Percentiles rank a stretch among this genome's conserved stretches.
phyloP scores from a whole-genome alignment of 352 stramenopile genomes.

The Globisporangium paddicum region DNA sequence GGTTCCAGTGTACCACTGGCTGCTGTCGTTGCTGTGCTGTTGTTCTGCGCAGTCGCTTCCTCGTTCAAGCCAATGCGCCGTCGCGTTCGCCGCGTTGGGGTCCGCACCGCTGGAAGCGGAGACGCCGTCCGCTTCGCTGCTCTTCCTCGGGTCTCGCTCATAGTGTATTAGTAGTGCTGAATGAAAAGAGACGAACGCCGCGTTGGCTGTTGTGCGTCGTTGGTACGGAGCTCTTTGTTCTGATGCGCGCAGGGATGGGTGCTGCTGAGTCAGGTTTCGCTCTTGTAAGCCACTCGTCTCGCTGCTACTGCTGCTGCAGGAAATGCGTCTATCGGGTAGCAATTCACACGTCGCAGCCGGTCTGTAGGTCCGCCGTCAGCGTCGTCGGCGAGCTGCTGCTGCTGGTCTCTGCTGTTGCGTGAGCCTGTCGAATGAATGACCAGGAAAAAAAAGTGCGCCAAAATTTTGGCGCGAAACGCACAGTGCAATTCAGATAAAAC shows the following conservation, averaged over 20 bases:
- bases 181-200: background rate
- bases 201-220: background rate
- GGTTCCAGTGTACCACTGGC: background rate
- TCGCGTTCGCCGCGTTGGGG: slow-evolving; percentile 2
- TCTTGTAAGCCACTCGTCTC: background rate
- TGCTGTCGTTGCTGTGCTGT: background rate
- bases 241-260: background rate
- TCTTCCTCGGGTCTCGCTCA: slow-evolving; percentile 7
- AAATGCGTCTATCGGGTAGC: background rate
- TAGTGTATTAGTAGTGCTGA: background rate
- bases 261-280: background rate
- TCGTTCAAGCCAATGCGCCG: slow-evolving; percentile 11
- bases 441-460: background rate
- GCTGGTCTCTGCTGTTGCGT: background rate
- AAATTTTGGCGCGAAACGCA: slow-evolving; percentile 2
- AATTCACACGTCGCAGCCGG: background rate
- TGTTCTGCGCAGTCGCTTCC: background rate
- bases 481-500: background rate
- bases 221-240: background rate
- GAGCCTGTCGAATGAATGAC: background rate
- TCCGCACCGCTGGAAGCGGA: background rate
- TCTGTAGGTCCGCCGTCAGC: background rate
- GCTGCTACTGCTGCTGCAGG: background rate
- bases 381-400: background rate
- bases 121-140: slow-evolving; percentile 7